phyloP scores from a whole-genome alignment of 1,284 basidiomycete genomes.

The Porphyrellus sp. region DNA sequence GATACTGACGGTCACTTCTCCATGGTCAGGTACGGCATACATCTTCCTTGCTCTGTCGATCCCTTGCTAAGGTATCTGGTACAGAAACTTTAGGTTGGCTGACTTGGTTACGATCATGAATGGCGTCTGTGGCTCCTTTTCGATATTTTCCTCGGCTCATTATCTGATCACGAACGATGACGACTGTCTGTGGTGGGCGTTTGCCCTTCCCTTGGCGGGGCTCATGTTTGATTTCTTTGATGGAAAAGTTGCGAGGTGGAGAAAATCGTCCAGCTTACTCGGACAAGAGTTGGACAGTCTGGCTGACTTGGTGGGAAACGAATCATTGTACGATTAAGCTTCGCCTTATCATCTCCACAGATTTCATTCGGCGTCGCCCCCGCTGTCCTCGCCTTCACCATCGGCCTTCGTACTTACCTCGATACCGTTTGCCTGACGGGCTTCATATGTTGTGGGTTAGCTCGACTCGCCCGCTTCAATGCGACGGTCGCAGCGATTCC shows the following conservation, averaged over 20 bases:
- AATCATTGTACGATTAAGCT: neutral
- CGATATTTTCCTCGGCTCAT: slow-evolving; percentile 88
- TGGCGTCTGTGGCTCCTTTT: slow-evolving; percentile 96
- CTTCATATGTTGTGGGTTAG: slow-evolving; percentile 96
- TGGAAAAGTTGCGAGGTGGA: slow-evolving; percentile 97
- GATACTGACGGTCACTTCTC: slow-evolving; percentile 93
- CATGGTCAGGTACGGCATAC: slow-evolving; percentile 72
- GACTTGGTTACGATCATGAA: slow-evolving; percentile 99
- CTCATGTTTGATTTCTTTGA: slow-evolving; percentile 98
- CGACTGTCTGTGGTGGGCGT: slow-evolving; percentile 80
- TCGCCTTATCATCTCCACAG: slow-evolving; percentile 40
- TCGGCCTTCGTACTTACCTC: slow-evolving; percentile 87
- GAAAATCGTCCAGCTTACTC: slow-evolving; percentile 92
- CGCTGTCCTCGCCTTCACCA: slow-evolving; percentile 85
- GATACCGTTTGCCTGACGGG: slow-evolving; percentile 85
- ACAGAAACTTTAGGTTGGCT: slow-evolving; percentile 94
- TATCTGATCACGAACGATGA: slow-evolving; percentile 84
- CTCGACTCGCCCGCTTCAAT: slow-evolving; percentile 96
- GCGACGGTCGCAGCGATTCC: slow-evolving; percentile 95
- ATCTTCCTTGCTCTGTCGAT: slow-evolving; percentile 17
- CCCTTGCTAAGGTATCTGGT: slow-evolving; percentile 16
- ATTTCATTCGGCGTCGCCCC: slow-evolving; percentile 98
- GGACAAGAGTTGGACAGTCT: slow-evolving; percentile 98
- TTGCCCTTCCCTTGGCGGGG: slow-evolving; percentile 89
- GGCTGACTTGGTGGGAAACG: slow-evolving; percentile 78